Percentiles rank a stretch among this genome's conserved stretches.
Evolutionary conservation across 495 filamentous ascomycete species (phyloP).

Genomic region (Tuber umbilicatum): DNA sequence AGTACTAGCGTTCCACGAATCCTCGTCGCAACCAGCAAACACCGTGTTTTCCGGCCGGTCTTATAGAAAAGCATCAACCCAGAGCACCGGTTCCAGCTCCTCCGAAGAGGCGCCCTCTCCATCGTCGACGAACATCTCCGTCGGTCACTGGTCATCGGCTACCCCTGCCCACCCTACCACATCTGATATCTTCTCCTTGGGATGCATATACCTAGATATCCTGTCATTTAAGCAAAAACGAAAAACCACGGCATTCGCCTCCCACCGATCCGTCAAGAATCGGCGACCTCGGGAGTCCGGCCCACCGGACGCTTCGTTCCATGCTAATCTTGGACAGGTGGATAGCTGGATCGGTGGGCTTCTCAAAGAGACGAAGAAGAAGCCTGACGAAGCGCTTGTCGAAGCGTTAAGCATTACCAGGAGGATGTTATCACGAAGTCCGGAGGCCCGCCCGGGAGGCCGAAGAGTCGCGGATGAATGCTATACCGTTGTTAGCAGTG

Average conservation of each 20-base stretch:
- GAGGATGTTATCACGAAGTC: slow-evolving; percentile 47
- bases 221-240: slow-evolving; percentile 67
- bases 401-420: slow-evolving; percentile 46
- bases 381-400: slow-evolving; percentile 50
- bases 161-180: slow-evolving; percentile 21
- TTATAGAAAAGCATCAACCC: slow-evolving; percentile 30
- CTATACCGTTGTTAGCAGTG: slow-evolving; percentile 23
- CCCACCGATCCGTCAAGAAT: slow-evolving; percentile 67
- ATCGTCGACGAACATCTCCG: slow-evolving; percentile 38
- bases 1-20: slow-evolving; percentile 24
- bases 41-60: slow-evolving; percentile 34
- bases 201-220: slow-evolving; percentile 62
- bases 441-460: slow-evolving; percentile 44
- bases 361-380: slow-evolving; percentile 60
- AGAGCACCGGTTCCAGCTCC: slow-evolving; percentile 16
- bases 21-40: slow-evolving; percentile 43
- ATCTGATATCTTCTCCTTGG: slow-evolving; percentile 72
- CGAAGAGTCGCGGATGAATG: slow-evolving; percentile 41
- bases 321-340: slow-evolving; percentile 70
- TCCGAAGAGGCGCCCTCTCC: slow-evolving; percentile 8
- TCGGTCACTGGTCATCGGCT: slow-evolving; percentile 25
- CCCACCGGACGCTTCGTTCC: slow-evolving; percentile 67
- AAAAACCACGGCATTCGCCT: slow-evolving; percentile 60
- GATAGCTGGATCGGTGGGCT: slow-evolving; percentile 68
- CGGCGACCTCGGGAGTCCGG: slow-evolving; percentile 44